These are phyloP conservation scores for Dactylellina sp. DNA, from an alignment of 2,329 filamentous ascomycete species.

Conservation along the genomic window DNA sequence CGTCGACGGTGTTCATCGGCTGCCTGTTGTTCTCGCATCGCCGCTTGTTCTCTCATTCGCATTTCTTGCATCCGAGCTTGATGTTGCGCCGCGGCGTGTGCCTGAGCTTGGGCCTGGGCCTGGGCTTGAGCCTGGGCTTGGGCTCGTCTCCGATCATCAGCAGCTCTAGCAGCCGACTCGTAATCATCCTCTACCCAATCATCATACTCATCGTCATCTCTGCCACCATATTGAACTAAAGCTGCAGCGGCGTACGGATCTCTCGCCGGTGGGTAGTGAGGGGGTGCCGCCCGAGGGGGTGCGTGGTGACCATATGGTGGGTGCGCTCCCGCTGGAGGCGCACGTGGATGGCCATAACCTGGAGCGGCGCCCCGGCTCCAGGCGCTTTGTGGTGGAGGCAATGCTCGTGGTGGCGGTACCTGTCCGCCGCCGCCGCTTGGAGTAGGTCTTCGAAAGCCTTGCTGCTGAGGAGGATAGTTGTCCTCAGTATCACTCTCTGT, in stretches of 20 bases:
- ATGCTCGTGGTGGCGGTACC: conserved; percentile 56
- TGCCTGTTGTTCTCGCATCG: conserved; percentile 50
- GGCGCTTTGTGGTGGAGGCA: conserved; percentile 44
- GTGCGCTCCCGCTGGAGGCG: conserved; percentile 44
- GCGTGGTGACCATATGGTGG: conserved; percentile 53
- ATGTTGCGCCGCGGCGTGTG: conserved; percentile 44
- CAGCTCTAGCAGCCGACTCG: conserved; percentile 57
- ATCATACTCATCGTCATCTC: conserved; percentile 57
- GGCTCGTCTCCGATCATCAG: conserved; percentile 51
- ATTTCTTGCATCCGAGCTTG: conserved; percentile 40
- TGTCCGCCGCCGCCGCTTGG: conserved; percentile 56
- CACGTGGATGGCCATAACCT: conserved; percentile 30
- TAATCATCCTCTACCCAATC: conserved; percentile 57
- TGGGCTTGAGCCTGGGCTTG: conserved; percentile 53
- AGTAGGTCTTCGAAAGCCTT: conserved; percentile 51
- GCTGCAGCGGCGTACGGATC: conserved; percentile 39
- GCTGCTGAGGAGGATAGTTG: conserved; percentile 56
- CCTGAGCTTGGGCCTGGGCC: conserved; percentile 50
- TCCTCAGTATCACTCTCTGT: conserved; percentile 56
- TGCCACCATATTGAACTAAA: conserved; percentile 56
- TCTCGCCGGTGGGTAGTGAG: conserved; percentile 56
- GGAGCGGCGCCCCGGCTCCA: conserved; percentile 43
- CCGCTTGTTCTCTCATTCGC: conserved; percentile 51
- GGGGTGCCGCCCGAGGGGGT: conserved; percentile 52
- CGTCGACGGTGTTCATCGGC: conserved; percentile 52